Conservation (phyloP, 176 grass and related monocot species). For the Avena sativa region DNA sequence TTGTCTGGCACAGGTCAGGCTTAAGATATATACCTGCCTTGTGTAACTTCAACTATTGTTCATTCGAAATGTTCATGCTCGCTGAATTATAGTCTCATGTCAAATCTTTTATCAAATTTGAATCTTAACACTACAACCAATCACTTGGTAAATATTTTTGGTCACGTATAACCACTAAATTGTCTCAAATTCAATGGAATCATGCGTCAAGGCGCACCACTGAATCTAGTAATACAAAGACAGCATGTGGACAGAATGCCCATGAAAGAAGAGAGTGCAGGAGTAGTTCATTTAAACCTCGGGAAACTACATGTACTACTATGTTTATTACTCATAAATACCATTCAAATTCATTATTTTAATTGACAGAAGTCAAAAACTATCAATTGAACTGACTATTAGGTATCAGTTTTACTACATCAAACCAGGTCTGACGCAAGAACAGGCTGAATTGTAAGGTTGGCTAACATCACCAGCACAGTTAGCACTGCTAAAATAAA, state of each 20-base stretch:
- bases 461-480: conserved; percentile 25
- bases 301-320: not conserved
- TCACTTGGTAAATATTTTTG: too few relatives aligned
- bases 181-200: too few relatives aligned
- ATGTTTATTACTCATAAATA: not conserved
- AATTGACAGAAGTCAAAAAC: not conserved
- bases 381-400: not conserved
- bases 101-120: too few relatives aligned
- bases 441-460: conserved; percentile 22
- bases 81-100: too few relatives aligned
- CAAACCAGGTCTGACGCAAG: not conserved
- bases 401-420: not conserved
- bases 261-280: not conserved
- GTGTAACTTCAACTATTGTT: too few relatives aligned
- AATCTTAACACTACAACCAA: too few relatives aligned
- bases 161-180: too few relatives aligned
- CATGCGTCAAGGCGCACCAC: too few relatives aligned
- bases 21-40: too few relatives aligned
- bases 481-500: conserved; percentile 27
- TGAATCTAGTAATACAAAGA: not conserved
- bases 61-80: too few relatives aligned
- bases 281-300: not conserved
- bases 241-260: not conserved
- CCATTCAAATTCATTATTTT: not conserved
- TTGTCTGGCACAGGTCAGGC: too few relatives aligned